Evolutionary conservation across 352 stramenopile species (phyloP).

Genomic region (Elongisporangium anandrum): DNA sequence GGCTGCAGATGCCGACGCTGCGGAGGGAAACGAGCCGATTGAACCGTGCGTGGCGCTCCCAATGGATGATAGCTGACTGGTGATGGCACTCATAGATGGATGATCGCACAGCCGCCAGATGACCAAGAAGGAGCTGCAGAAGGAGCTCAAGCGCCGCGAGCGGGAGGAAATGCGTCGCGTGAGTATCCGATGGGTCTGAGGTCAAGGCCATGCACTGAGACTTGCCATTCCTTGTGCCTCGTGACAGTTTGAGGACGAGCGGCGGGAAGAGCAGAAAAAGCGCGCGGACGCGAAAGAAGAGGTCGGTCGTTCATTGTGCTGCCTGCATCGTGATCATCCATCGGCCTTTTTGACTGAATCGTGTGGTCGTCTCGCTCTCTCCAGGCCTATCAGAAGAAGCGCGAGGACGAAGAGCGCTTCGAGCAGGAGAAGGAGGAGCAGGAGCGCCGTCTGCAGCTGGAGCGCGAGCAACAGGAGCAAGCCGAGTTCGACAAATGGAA

Average conservation of each 20-base stretch:
- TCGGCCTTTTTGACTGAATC: conserved; percentile 1
- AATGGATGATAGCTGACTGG: conserved; percentile 1
- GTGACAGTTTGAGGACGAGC: conserved; percentile 62
- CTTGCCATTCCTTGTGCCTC: neutral
- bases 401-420: conserved; percentile 40
- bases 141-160: conserved; percentile 74
- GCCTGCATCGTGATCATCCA: neutral
- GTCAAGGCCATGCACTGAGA: neutral
- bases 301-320: conserved; percentile 4
- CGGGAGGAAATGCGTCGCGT: conserved; percentile 69
- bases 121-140: conserved; percentile 76
- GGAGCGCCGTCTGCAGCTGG: conserved; percentile 34
- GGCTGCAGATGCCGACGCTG: conserved; percentile 8
- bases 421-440: conserved; percentile 46
- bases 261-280: conserved; percentile 54
- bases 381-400: conserved; percentile 46
- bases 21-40: conserved; percentile 10
- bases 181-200: no score
- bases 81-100: neutral
- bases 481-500: conserved; percentile 80
- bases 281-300: conserved; percentile 53
- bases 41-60: conserved; percentile 32
- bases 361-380: neutral
- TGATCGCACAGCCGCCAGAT: conserved; percentile 28
- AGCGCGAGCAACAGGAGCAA: conserved; percentile 58